Evolutionary conservation across 2,329 filamentous ascomycete species (phyloP), one percentile per base, ranked within the genome.

Genomic region (Cercospora sesami): DNA sequence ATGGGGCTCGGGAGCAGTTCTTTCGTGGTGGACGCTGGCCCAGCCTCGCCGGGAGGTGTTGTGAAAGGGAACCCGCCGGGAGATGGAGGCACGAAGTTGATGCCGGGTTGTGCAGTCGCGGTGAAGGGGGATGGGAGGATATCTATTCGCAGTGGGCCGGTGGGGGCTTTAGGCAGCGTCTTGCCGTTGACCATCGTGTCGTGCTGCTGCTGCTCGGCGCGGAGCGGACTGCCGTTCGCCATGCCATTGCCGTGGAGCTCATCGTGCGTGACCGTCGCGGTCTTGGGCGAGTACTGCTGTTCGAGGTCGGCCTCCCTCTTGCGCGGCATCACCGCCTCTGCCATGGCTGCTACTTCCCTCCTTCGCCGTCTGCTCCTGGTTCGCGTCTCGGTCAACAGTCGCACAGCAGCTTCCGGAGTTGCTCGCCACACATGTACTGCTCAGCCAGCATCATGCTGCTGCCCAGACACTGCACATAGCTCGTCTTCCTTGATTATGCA

Each of bases 21-120:
- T 33, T 63, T 67, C 26, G 70, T 74, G 5, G 72, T 73, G n/a
- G 73, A 64, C 30, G 69, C 66, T 12, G 68, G 70, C 8, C 72
- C 72, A 10, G 63, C 58, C 28, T 70, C 65, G 28, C 72, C 72
- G n/a, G 71, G 63, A 28, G 65, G 64, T 16, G 71, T 65, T 45
- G 65, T 63, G 63, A 73, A 74, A 5, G 71, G 72, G 48, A 74
- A 74, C 21, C 69, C 67, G 23, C 62, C 67, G 3, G 69, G 60
- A 36, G 68, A 71, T 1, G 71, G 63, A 21, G 71, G 71, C 53
- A 62, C 57, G 30, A 70, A 70, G 21, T 69, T 61, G n/a, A 69
- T 53, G 30, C 63, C 23, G 8, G 66, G 64, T 12, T 59, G 60
- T 18, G 65, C 26, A 33, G 39, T 36, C 31, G 18, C 23, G 16